Conservation (phyloP, 78 protist species). For the Dictyostelium brefeldianum region DNA sequence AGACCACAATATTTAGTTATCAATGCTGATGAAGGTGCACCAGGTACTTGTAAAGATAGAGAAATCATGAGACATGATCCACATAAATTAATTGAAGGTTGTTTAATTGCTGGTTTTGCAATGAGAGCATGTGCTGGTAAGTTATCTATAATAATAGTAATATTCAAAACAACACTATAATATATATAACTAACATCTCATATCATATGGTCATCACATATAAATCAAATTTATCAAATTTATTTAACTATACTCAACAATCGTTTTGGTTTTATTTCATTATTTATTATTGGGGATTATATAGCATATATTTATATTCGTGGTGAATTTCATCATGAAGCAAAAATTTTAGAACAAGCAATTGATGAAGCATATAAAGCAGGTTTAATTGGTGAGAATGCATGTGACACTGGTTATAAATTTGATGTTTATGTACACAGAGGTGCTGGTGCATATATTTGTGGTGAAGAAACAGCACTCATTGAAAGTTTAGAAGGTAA, state of each 20-base stretch:
- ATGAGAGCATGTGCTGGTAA: conserved; percentile 96
- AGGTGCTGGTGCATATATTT: conserved; percentile 99
- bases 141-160: background rate
- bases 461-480: conserved; percentile 99
- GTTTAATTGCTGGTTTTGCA: conserved; percentile 97
- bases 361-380: conserved; percentile 96
- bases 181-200: too few species aligned
- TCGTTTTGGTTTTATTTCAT: too few species aligned
- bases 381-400: conserved; percentile 97
- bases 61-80: conserved; percentile 99
- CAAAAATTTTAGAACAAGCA: conserved; percentile 91
- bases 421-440: conserved; percentile 97
- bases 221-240: too few species aligned
- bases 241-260: too few species aligned
- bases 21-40: conserved; percentile 99
- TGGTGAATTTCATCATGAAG: conserved; percentile 94
- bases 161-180: too few species aligned
- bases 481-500: conserved; percentile 98
- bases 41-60: conserved; percentile 99
- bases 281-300: background rate
- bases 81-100: conserved; percentile 98
- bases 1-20: conserved; percentile 98
- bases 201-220: too few species aligned
- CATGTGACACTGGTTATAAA: conserved; percentile 95
- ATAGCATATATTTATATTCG: conserved; percentile 99